phyloP scores from a whole-genome alignment of 306 rosid species.

The Aeschynomene evenia region DNA sequence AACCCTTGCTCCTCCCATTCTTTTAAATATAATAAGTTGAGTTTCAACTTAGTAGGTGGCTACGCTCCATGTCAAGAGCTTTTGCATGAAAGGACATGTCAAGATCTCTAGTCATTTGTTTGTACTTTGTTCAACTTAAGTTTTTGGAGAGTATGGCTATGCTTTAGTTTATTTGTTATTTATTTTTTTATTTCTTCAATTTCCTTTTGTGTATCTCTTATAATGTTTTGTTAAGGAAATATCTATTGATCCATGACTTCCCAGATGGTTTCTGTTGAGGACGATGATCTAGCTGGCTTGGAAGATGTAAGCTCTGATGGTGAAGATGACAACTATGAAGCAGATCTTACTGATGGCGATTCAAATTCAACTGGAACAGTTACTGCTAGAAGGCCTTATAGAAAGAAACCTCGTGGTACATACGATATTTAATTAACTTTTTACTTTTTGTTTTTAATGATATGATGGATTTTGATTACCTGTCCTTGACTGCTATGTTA shows the following conservation, averaged over 20 bases:
- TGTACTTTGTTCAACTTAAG: too few relatives aligned
- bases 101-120: too few relatives aligned
- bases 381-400: conserved; percentile 55
- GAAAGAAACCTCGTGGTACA: conserved; percentile 77
- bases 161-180: too few relatives aligned
- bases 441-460: conserved; percentile 16
- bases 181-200: not conserved
- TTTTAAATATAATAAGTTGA: too few relatives aligned
- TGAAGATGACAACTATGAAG: conserved; percentile 97
- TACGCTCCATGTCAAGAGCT: too few relatives aligned
- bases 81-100: too few relatives aligned
- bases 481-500: conserved; percentile 1
- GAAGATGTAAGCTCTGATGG: conserved; percentile 95
- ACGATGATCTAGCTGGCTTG: conserved; percentile 98
- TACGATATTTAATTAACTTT: conserved; percentile 1
- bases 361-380: conserved; percentile 65
- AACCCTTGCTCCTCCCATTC: too few relatives aligned
- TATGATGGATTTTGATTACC: conserved; percentile 15
- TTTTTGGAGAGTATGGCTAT: too few relatives aligned
- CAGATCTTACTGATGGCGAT: conserved; percentile 84
- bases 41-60: too few relatives aligned
- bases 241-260: conserved; percentile 19
- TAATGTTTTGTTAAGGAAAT: not conserved
- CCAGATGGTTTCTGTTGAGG: conserved; percentile 98
- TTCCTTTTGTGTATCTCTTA: not conserved